These are phyloP conservation scores for Ophiostoma piceae DNA, from an alignment of 2,329 filamentous ascomycete genomes.

Conservation along the genomic window DNA sequence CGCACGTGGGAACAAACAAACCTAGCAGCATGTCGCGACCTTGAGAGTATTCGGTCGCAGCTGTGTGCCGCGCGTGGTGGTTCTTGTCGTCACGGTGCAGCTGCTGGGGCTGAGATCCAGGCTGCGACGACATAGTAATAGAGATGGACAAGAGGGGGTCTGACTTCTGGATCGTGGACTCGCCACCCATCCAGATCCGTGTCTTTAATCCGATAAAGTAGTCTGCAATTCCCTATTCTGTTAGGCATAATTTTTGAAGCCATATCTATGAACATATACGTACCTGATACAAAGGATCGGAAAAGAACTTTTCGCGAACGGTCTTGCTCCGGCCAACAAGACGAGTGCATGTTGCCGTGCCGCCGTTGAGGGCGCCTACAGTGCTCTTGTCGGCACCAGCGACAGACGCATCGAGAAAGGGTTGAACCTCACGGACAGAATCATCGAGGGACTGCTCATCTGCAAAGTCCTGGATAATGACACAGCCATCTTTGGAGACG, in stretches of 20 bases:
- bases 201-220: constrained; percentile 6
- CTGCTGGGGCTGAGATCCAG: constrained; percentile 4
- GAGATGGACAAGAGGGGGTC: constrained; percentile 15
- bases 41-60: not conserved
- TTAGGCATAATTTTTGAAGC: not conserved
- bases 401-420: constrained; percentile 3
- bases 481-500: constrained; percentile 5
- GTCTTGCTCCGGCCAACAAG: constrained; percentile 11
- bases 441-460: not conserved
- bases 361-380: constrained; percentile 11
- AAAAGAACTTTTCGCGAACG: constrained; percentile 11
- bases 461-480: constrained; percentile 13
- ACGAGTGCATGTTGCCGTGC: constrained; percentile 8
- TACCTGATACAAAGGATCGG: constrained; percentile 5
- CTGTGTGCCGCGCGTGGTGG: not conserved
- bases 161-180: not conserved
- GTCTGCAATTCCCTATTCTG: constrained; percentile 3
- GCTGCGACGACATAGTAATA: constrained; percentile 9
- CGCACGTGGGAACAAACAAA: constrained; percentile 6
- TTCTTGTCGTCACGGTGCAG: constrained; percentile 13
- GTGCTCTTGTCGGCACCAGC: constrained; percentile 3
- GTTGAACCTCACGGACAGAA: constrained; percentile 8
- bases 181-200: constrained; percentile 11
- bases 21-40: constrained; percentile 11
- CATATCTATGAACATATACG: not conserved